Evolutionary conservation across 495 filamentous ascomycete species (phyloP).

Genomic region (Daldinia caldariorum): DNA sequence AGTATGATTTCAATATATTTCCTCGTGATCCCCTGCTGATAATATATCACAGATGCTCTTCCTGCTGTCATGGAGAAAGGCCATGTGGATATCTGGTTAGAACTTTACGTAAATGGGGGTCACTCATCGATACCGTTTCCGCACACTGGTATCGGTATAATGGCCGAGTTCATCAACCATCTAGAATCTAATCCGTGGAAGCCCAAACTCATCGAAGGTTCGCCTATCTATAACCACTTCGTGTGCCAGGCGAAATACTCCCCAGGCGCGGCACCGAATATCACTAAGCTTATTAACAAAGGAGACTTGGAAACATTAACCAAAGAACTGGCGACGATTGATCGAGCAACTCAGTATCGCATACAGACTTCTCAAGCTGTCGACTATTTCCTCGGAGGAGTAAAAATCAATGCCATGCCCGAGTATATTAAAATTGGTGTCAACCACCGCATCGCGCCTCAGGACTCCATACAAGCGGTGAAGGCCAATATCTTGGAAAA

Average conservation of each 20-base stretch:
- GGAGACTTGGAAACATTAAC: constrained; percentile 70
- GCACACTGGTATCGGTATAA: constrained; percentile 72
- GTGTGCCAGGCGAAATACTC: constrained; percentile 59
- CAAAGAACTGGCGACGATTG: constrained; percentile 62
- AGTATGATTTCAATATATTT: constrained; percentile 30
- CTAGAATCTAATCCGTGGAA: constrained; percentile 68
- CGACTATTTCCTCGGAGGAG: constrained; percentile 51
- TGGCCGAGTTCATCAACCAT: constrained; percentile 66
- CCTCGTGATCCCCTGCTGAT: constrained; percentile 51
- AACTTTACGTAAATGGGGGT: constrained; percentile 66
- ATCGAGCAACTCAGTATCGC: constrained; percentile 65
- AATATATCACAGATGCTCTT: constrained; percentile 59
- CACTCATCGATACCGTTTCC: constrained; percentile 68
- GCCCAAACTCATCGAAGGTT: constrained; percentile 50
- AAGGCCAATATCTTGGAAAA: constrained; percentile 61
- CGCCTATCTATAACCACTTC: constrained; percentile 56
- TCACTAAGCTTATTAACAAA: constrained; percentile 47
- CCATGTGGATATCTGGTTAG: constrained; percentile 62
- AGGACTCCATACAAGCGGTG: constrained; percentile 62
- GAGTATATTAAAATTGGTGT: constrained; percentile 68
- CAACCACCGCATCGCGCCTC: constrained; percentile 72
- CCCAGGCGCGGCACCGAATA: constrained; percentile 44
- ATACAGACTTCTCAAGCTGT: constrained; percentile 68
- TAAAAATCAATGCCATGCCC: constrained; percentile 72
- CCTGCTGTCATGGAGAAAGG: constrained; percentile 63